Percentiles rank a stretch among this genome's conserved stretches.
These are phyloP conservation scores for Begonia masoniana DNA, from an alignment of 306 rosid species.

Conservation along the genomic window DNA sequence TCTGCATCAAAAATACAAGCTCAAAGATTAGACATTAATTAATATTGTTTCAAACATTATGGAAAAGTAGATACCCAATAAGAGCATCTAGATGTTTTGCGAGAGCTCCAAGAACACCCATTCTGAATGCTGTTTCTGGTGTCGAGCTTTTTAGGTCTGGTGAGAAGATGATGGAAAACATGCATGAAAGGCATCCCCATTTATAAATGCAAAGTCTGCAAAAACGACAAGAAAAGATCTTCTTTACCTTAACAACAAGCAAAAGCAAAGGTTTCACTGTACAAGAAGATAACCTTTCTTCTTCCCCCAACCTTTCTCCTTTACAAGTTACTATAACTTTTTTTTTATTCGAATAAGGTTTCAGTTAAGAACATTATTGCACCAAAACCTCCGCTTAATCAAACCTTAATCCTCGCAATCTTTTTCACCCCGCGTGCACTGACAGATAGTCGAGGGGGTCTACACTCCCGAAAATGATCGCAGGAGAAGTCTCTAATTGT, in stretches of 20 bases:
- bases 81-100: slow-evolving; percentile 61
- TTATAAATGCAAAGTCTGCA: neutral
- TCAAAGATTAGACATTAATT: slow-evolving; percentile 6
- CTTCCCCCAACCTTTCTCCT: too few relatives aligned
- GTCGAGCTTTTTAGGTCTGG: neutral
- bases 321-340: too few relatives aligned
- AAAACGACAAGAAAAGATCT: slow-evolving; percentile 44
- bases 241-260: slow-evolving; percentile 35
- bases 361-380: too few relatives aligned
- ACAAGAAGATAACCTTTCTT: too few relatives aligned
- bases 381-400: too few relatives aligned
- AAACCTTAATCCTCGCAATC: too few relatives aligned
- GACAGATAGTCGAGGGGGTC: too few relatives aligned
- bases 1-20: slow-evolving; percentile 29
- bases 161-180: neutral
- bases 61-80: slow-evolving; percentile 37
- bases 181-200: neutral
- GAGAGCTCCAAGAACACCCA: slow-evolving; percentile 62
- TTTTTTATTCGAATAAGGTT: too few relatives aligned
- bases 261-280: slow-evolving; percentile 4
- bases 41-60: neutral
- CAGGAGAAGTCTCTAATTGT: too few relatives aligned
- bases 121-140: slow-evolving; percentile 2
- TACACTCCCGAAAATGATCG: too few relatives aligned
- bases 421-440: too few relatives aligned